Evolutionary conservation across 768 basidiomycete species (phyloP), one percentile per base, ranked within the genome.

Genomic region (Lyophyllum shimeji): DNA sequence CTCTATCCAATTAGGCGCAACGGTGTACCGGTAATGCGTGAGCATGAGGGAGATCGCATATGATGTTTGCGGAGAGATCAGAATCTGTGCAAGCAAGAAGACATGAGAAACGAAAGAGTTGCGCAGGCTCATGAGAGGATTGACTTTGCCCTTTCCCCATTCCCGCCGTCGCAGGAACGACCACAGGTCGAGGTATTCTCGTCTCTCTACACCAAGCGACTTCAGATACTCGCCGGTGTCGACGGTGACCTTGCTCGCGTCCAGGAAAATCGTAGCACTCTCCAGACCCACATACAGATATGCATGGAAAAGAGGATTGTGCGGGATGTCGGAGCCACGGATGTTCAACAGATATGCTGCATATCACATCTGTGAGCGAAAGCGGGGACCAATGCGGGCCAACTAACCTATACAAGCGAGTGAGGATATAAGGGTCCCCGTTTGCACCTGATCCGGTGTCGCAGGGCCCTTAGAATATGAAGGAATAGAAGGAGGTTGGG

Each of bases 301-400:
- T 0, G 90, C 82, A 50, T 89, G 90, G 75, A 97, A 96, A 8
- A 98, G 82, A 0, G 96, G 96, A 67, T 93, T 95, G 76, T 85
- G 92, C 0, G 93, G 92, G 46, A 98, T 87, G 64, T 98, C 95
- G 2, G 83, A 81, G 33, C 95, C 95, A 47, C 96, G 88, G 52
- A 95, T 74, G 66, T 98, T 98, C 31, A 98, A 76, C 2, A 90
- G 64, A 76, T 93, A 97, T 0, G 96, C 96, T 84, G 72, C 25
- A 40, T 33, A 44, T 39, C 18, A 45, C 31, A 27, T 17, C 1
- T 49, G 33, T 43, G 24, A 48, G 8, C 9, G 11, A 8, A 18
- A 20, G 18, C 7, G 7, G 11, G 1, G n/a, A n/a, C n/a, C 18
- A 45, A 34, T 18, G 15, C 20, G 7, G 20, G 34, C 17, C 12